Conservation (phyloP, 495 filamentous ascomycete species). For the Lentithecium fluviatile region DNA sequence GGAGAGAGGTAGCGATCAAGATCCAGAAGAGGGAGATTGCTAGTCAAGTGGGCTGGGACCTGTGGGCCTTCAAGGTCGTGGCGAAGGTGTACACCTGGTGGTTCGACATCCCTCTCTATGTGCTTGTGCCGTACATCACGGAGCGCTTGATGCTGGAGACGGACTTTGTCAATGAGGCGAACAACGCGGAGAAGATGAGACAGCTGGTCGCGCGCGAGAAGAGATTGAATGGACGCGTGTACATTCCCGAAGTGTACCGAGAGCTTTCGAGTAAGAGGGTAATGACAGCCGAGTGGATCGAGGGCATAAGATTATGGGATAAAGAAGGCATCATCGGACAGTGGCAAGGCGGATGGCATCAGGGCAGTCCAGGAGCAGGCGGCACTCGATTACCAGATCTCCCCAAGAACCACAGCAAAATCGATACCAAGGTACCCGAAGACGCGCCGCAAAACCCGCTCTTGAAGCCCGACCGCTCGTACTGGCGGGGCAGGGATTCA, state of each 20-base stretch:
- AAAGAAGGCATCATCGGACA: conserved; percentile 68
- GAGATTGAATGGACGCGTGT: conserved; percentile 72
- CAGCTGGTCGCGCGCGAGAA: conserved; percentile 73
- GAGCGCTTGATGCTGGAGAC: conserved; percentile 88
- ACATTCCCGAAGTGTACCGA: conserved; percentile 80
- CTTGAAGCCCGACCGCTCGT: conserved; percentile 74
- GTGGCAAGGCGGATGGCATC: conserved; percentile 74
- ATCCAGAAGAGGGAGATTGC: conserved; percentile 94
- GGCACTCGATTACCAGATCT: conserved; percentile 63
- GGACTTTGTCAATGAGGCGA: conserved; percentile 87
- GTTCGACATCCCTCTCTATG: conserved; percentile 89
- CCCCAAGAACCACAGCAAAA: conserved; percentile 43
- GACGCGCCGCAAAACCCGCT: conserved; percentile 44
- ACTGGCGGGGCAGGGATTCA: conserved; percentile 69
- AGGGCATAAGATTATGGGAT: conserved; percentile 88
- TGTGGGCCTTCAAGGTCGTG: conserved; percentile 93
- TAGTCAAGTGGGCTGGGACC: conserved; percentile 84
- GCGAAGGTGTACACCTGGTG: conserved; percentile 70
- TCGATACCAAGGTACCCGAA: conserved; percentile 48
- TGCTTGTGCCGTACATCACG: conserved; percentile 81
- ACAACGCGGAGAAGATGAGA: conserved; percentile 83
- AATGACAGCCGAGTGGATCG: conserved; percentile 96
- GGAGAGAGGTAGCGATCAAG: conserved; percentile 89
- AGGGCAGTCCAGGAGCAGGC: conserved; percentile 73
- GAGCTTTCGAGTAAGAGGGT: conserved; percentile 81